These are phyloP conservation scores for Pyronema domesticum DNA, from an alignment of 495 filamentous ascomycete species.

Conservation along the genomic window DNA sequence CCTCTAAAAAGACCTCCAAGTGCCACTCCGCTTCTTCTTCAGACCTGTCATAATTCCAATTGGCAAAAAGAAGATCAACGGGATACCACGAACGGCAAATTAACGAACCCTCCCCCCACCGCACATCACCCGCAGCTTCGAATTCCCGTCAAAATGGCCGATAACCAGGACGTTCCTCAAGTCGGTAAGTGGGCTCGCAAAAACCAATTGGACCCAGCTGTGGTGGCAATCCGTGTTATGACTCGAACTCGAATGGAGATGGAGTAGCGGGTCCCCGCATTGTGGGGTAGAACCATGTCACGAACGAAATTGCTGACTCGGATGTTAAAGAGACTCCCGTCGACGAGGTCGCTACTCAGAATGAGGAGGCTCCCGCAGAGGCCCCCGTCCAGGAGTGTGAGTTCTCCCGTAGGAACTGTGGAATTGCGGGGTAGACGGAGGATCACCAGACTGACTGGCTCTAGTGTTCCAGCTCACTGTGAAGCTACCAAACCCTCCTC, in stretches of 20 bases:
- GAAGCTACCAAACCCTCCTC: slow-evolving; percentile 62
- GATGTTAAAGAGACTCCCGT: slow-evolving; percentile 2
- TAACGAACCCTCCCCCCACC: background rate
- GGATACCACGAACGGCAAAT: no score
- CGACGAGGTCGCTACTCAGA: background rate
- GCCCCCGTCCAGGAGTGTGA: slow-evolving; percentile 17
- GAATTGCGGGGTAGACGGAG: slow-evolving; percentile 2
- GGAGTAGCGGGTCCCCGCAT: background rate
- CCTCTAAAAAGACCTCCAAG: background rate
- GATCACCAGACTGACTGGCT: background rate
- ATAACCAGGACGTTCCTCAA: background rate
- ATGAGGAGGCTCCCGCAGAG: slow-evolving; percentile 8
- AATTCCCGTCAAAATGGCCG: slow-evolving; percentile 2
- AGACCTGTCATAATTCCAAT: no score
- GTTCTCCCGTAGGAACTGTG: background rate
- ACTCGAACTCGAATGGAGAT: background rate
- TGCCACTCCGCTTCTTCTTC: slow-evolving; percentile 1
- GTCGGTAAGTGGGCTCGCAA: background rate
- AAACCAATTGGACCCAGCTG: background rate
- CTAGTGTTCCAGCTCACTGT: slow-evolving; percentile 62
- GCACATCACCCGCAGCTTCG: background rate
- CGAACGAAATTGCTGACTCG: background rate
- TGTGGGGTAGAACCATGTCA: background rate
- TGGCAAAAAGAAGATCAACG: no score
- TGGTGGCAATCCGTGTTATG: no score